phyloP scores from a whole-genome alignment of 176 grass and related monocot species.

The Hyparrhenia diplandra region DNA sequence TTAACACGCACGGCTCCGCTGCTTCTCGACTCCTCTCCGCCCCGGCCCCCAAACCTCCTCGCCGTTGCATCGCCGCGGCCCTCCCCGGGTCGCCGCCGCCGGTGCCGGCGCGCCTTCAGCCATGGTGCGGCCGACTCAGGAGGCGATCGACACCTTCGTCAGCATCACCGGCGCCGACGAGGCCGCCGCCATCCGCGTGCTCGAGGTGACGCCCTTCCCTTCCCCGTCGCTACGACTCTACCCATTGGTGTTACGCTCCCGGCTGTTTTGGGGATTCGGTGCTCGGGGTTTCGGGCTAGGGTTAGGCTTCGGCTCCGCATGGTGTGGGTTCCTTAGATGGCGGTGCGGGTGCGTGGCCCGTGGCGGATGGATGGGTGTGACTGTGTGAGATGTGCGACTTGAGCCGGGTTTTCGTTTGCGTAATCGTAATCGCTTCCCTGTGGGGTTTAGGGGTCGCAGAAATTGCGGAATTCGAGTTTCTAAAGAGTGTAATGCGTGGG shows the following conservation, averaged over 20 bases:
- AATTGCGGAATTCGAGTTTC: neutral
- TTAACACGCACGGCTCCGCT: conserved; percentile 20
- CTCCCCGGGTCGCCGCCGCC: neutral
- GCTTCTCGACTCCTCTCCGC: conserved; percentile 31
- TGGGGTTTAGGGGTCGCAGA: conserved; percentile 4
- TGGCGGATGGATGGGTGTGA: neutral
- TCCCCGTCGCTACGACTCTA: neutral
- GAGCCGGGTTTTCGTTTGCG: neutral
- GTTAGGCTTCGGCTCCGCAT: no score
- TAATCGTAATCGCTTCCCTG: neutral
- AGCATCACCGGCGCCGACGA: conserved; percentile 73
- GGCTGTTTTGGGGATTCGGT: neutral
- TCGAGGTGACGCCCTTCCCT: conserved; percentile 43
- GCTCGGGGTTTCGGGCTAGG: conserved; percentile 3
- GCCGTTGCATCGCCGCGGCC: neutral
- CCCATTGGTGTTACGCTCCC: neutral
- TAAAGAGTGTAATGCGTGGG: conserved; percentile 1
- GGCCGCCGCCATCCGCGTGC: conserved; percentile 62
- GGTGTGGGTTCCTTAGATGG: neutral
- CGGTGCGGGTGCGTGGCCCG: neutral
- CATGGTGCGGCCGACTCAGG: conserved; percentile 72
- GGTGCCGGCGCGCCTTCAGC: neutral
- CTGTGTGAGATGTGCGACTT: neutral
- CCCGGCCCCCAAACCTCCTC: conserved; percentile 7
- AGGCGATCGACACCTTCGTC: conserved; percentile 84